phyloP scores from a whole-genome alignment of 169 alveolate genomes.

The Cyclospora cayetanensis region DNA sequence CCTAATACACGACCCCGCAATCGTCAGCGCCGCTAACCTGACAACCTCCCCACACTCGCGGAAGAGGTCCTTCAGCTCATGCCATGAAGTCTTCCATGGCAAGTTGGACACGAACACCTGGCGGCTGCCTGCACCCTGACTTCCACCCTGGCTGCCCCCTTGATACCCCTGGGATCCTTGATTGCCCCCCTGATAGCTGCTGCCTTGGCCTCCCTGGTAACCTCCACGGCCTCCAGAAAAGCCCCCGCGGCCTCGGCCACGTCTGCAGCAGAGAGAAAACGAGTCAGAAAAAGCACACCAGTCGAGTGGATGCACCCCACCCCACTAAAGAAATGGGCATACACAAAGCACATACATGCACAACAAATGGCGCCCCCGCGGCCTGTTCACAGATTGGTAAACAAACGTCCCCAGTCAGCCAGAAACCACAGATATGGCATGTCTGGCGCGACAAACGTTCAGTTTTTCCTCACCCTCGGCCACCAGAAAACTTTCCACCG shows the following conservation, averaged over 20 bases:
- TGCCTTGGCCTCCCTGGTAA: slow-evolving; percentile 63
- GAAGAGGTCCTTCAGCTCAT: slow-evolving; percentile 74
- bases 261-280: not conserved
- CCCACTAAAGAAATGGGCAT: no score
- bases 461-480: slow-evolving; percentile 61
- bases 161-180: slow-evolving; percentile 59
- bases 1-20: not conserved
- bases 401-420: no score
- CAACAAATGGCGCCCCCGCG: no score
- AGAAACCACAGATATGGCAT: no score
- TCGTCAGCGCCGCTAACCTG: slow-evolving; percentile 17
- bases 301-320: no score
- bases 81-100: slow-evolving; percentile 77
- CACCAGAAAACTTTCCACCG: slow-evolving; percentile 63
- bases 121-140: slow-evolving; percentile 46
- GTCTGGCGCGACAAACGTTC: not conserved
- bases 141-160: slow-evolving; percentile 61
- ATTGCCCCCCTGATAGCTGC: slow-evolving; percentile 65
- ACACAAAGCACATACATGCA: no score
- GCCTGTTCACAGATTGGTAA: no score
- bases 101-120: slow-evolving; percentile 72
- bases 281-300: not conserved
- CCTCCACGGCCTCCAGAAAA: slow-evolving; percentile 72
- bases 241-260: slow-evolving; percentile 69
- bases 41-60: slow-evolving; percentile 74